Base-by-base conservation (phyloP, 345 rosid species). In the Clarkia xantiana region DNA sequence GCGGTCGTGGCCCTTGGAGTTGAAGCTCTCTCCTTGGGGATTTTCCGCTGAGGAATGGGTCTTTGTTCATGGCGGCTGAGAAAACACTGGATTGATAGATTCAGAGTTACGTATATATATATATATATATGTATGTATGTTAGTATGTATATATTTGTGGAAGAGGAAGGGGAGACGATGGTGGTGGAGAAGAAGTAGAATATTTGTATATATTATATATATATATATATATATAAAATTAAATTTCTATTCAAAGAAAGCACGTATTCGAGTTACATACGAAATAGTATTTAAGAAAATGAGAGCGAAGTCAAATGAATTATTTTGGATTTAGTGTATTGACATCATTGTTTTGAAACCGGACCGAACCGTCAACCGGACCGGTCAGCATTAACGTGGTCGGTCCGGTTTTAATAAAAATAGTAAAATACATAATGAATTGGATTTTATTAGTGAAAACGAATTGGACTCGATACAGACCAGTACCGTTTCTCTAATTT, bases 1-100 rank as follows among this genome's bases (percentile, higher is more conserved):
- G 52, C 14, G 97, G 97, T 44, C 97, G 74, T 0, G 94, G 85
- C 0, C 94, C 97, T 52, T 76, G 80, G 19, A 85, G 77, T n/a
- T n/a, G n/a, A n/a, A n/a, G 4, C 58, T 86, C 97, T 60, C 67
- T 72, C 55, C 76, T 71, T 0, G 89, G 86, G 1, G 89, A 82
- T 63, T 68, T 84, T 47, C 54, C 68, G 11, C 61, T 55, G 10
- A 77, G 74, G 42, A 49, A 52, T 20, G 67, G 65, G 0, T 74
- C 60, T 0, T 66, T 18, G 39, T 76, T 72, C 83, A 80, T 43
- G 17, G 47, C 13, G 38, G 25, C 10, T 20, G n/a, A 9, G 42
- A 13, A 3, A 11, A 3, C 6, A 14, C 4, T 6, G 49, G 49
- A 17, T 14, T 49, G 41, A 6, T 3, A 12, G 38, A 14, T 14